Base-by-base conservation (phyloP, 345 rosid species). In the Rhizophora mangle region DNA sequence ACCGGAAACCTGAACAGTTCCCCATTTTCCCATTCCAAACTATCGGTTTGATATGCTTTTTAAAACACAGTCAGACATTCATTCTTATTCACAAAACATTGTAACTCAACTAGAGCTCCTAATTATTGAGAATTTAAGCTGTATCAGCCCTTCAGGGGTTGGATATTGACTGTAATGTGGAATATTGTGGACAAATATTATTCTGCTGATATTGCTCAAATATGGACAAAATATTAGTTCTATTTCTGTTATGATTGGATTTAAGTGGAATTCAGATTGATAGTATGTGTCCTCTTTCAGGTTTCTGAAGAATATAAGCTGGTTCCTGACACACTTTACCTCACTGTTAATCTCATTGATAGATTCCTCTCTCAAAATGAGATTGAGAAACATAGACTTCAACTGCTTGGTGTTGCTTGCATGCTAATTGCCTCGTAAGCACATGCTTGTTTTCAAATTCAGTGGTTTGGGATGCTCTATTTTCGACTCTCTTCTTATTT, bases 371-470 rank as follows among this genome's bases (percentile, higher is more conserved):
- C 98, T 22, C 83, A 76, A 57, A 86, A 74, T 73, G 79, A 61
- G 71, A 76, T 94, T 65, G 86, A 84, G 74, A 94, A 88, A 78
- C 97, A 89, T 72, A 84, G 88, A 76, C 97, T 94, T 62, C 98
- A 94, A 80, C 84, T 94, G 67, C 86, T 94, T 68, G 98, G 98
- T 68, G 97, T 88, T 74, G 66, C 96, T 70, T 91, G 96, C 92
- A 87, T 94, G 98, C 86, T 91, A 72, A 89, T 94, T 79, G 90
- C 98, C 74, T 89, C 98, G 98, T 94, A 88, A 89, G 98, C 80
- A 65, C 54, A 64, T 68, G 39, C 30, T 76, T 54, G 39, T 6
- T 63, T 49, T 49, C 22, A 21, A 56, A 63, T 29, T 68, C 62
- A n/a, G n/a, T 60, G 24, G 49, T 34, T 16, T 21, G 31, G 18